Evolutionary conservation across 2,329 filamentous ascomycete genomes (phyloP).

Genomic region (Stemphylium lycopersici): DNA sequence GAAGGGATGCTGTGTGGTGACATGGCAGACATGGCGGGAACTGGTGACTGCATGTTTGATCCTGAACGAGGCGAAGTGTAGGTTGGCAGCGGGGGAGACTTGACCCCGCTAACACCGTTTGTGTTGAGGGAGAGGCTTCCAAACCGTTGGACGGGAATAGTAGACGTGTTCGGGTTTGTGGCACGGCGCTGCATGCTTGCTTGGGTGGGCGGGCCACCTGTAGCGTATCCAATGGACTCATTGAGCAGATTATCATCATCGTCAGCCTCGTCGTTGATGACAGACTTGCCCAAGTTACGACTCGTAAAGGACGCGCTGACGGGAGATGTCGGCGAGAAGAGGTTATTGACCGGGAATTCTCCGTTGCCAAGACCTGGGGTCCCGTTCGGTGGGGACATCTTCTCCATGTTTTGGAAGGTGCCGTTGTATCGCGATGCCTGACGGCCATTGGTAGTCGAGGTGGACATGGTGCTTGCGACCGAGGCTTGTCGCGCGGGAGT

Average conservation of each 20-base stretch:
- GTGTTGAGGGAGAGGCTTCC: conserved; percentile 74
- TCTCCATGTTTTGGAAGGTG: conserved; percentile 67
- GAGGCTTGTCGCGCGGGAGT: conserved; percentile 51
- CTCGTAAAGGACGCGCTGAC: conserved; percentile 73
- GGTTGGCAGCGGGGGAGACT: conserved; percentile 62
- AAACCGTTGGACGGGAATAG: conserved; percentile 73
- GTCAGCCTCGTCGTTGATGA: conserved; percentile 73
- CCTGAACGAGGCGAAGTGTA: conserved; percentile 58
- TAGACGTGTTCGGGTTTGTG: conserved; percentile 74
- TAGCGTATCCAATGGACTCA: conserved; percentile 74
- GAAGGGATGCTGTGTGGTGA: conserved; percentile 64
- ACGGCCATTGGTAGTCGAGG: conserved; percentile 48
- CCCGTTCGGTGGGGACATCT: conserved; percentile 64
- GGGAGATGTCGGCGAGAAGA: conserved; percentile 77
- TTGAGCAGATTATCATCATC: conserved; percentile 77
- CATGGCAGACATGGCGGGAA: conserved; percentile 49
- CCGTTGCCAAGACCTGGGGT: conserved; percentile 61
- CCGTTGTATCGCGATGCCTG: conserved; percentile 67
- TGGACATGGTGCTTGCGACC: conserved; percentile 53
- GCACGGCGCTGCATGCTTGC: conserved; percentile 65
- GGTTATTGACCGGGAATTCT: conserved; percentile 67
- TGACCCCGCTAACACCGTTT: conserved; percentile 52
- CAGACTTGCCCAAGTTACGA: conserved; percentile 66
- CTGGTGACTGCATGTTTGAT: conserved; percentile 58
- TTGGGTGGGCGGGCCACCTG: conserved; percentile 64